Evolutionary conservation across 148 eudicot species (phyloP).

Genomic region (Polygonum aviculare): DNA sequence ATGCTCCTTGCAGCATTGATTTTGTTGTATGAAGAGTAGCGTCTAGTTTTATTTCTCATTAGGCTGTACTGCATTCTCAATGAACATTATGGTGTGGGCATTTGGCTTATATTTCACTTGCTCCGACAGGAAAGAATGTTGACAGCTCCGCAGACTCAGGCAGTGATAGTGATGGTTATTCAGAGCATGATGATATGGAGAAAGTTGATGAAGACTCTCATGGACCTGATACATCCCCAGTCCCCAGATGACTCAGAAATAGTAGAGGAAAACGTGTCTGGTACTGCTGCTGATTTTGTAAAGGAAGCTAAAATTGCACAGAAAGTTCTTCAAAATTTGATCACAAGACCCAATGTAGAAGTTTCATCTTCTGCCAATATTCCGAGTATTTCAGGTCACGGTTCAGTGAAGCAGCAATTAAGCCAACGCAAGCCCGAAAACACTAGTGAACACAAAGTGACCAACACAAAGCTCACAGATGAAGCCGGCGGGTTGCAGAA

Average conservation of each 20-base stretch:
- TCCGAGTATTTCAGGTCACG: conserved; percentile 19
- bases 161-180: conserved; percentile 32
- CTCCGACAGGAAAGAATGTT: conserved; percentile 27
- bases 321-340: conserved; percentile 67
- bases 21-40: no score
- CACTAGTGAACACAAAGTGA: conserved; percentile 16
- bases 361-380: conserved; percentile 13
- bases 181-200: conserved; percentile 38
- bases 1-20: not conserved
- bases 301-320: conserved; percentile 73
- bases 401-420: conserved; percentile 16
- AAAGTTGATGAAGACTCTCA: conserved; percentile 24
- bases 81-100: not conserved
- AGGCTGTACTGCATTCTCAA: not conserved
- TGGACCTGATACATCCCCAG: conserved; percentile 27
- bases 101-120: not conserved
- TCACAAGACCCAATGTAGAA: conserved; percentile 44
- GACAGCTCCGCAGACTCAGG: conserved; percentile 30
- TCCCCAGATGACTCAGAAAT: conserved; percentile 32
- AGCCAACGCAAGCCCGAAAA: conserved; percentile 20
- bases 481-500: conserved; percentile 54
- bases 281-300: conserved; percentile 39
- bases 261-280: conserved; percentile 26
- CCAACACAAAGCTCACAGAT: conserved; percentile 19
- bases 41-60: not conserved